Base-by-base conservation (phyloP, 2,329 filamentous ascomycete species). In the Macrophomina phaseolina region DNA sequence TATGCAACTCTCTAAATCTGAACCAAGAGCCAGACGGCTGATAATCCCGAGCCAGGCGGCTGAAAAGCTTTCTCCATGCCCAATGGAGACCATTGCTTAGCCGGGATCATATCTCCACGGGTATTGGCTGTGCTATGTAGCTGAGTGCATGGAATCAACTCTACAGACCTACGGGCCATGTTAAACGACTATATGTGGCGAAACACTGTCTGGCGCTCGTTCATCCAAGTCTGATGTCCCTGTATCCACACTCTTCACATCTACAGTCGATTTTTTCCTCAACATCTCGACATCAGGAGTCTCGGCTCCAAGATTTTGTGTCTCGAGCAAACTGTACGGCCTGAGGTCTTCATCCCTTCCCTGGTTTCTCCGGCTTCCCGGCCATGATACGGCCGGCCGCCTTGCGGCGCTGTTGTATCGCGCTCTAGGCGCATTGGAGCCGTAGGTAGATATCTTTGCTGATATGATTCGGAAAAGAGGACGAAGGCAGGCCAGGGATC, bases 401-500 rank as follows among this genome's bases (percentile, higher is more conserved):
- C 16, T 36, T 9, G 51, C 14, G 34, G 16, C 34, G 48, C 45
- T 23, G 45, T 9, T 9, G 45, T 7, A 14, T 1, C 18, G 36
- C 42, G 42, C 48, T 2, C 7, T 23, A 23, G 23, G 2, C 23
- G 23, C 23, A 23, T 23, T 9, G 49, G 23, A 7, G 49, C 49
- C 30, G 30, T 53, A 53, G 8, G 49, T 16, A 8, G 49, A 53
- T 12, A 53, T n/a, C 49, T 53, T 53, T 30, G 51, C 30, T 14
- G 6, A 7, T 30, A 38, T 18, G 36, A 67, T 52, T 30, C 75
- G 75, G 68, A 74, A 77, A 11, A 78, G 73, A 0, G 76, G 76
- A 1, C 76, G 76, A 5, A 78, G 75, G 42, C 76, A 78, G 45
- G 76, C 76, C 23, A 76, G 73, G 63, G 71, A 74, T 18, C 75